These are phyloP conservation scores for Urtica urens DNA, from an alignment of 306 rosid species.

Conservation along the genomic window DNA sequence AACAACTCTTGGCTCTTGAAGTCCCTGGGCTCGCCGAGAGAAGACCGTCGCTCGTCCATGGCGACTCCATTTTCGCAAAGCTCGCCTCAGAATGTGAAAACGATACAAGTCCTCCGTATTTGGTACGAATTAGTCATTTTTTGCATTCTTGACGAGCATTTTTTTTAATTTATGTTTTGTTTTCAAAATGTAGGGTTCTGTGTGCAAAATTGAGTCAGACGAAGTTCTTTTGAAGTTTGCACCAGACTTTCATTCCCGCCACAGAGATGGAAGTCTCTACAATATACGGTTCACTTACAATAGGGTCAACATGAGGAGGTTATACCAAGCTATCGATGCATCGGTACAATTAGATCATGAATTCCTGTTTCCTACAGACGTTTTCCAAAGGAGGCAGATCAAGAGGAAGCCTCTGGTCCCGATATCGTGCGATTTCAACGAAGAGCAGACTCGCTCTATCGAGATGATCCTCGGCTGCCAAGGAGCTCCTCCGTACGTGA, in stretches of 20 bases:
- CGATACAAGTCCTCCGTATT: constrained; percentile 20
- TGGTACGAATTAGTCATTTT: constrained; percentile 32
- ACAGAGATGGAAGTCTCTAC: constrained; percentile 40
- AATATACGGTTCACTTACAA: constrained; percentile 59
- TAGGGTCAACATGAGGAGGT: constrained; percentile 65
- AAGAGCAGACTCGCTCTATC: constrained; percentile 48
- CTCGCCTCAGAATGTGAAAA: constrained; percentile 24
- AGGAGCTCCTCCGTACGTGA: constrained; percentile 75
- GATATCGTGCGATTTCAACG: constrained; percentile 42
- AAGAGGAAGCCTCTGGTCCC: constrained; percentile 36
- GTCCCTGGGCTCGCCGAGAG: constrained; percentile 95
- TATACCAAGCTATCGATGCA: constrained; percentile 62
- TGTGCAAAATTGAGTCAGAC: constrained; percentile 80
- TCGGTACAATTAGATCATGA: constrained; percentile 30
- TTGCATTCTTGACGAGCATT: no score
- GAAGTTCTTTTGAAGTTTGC: constrained; percentile 57
- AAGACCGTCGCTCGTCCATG: constrained; percentile 88
- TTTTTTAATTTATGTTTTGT: neutral
- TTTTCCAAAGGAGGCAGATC: constrained; percentile 35
- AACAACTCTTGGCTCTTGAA: constrained; percentile 44
- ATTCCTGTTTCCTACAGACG: constrained; percentile 51
- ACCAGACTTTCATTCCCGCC: constrained; percentile 33
- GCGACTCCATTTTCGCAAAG: constrained; percentile 58
- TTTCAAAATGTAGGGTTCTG: constrained; percentile 44
- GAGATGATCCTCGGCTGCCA: constrained; percentile 72